A percentile compares a stretch with the other conserved stretches of the same genome.
Evolutionary conservation across 192 early-diverging fungal genomes (phyloP).

Genomic region (Gamsiella multidivaricata): DNA sequence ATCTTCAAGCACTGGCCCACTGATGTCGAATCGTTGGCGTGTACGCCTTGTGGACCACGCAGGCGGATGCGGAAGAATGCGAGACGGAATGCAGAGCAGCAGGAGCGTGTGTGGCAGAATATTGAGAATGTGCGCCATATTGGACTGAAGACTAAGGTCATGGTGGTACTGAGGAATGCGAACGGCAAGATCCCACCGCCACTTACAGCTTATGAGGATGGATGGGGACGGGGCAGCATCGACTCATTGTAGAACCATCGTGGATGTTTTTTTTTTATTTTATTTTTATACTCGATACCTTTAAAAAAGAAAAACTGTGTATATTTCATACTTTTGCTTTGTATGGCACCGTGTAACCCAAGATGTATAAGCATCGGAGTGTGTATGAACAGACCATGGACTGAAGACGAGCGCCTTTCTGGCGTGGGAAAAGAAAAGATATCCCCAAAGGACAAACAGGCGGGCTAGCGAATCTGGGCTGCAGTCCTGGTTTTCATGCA

Average conservation of each 20-base stretch:
- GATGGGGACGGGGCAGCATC: slow-evolving; percentile 28
- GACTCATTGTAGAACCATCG: slow-evolving; percentile 3
- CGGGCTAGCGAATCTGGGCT: too few relatives aligned
- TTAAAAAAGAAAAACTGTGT: too few relatives aligned
- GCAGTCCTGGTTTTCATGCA: too few relatives aligned
- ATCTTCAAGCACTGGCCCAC: slow-evolving; percentile 89
- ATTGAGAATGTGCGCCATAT: not conserved
- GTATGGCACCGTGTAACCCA: too few relatives aligned
- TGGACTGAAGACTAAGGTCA: slow-evolving; percentile 20
- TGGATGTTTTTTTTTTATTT: not conserved
- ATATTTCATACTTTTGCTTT: too few relatives aligned
- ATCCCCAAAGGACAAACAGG: too few relatives aligned
- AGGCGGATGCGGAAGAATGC: slow-evolving; percentile 27
- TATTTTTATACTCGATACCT: not conserved
- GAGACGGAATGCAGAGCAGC: slow-evolving; percentile 13
- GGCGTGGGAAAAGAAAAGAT: too few relatives aligned
- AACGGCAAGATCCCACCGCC: slow-evolving; percentile 16
- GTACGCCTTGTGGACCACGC: slow-evolving; percentile 19
- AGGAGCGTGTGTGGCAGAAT: slow-evolving; percentile 32
- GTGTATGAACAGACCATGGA: too few relatives aligned
- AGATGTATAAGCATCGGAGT: too few relatives aligned
- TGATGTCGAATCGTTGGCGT: slow-evolving; percentile 49
- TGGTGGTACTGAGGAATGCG: slow-evolving; percentile 17
- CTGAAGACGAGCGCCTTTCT: too few relatives aligned
- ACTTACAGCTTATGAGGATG: slow-evolving; percentile 19